Evolutionary conservation across 768 basidiomycete genomes (phyloP).

Genomic region (Calocera cornea): DNA sequence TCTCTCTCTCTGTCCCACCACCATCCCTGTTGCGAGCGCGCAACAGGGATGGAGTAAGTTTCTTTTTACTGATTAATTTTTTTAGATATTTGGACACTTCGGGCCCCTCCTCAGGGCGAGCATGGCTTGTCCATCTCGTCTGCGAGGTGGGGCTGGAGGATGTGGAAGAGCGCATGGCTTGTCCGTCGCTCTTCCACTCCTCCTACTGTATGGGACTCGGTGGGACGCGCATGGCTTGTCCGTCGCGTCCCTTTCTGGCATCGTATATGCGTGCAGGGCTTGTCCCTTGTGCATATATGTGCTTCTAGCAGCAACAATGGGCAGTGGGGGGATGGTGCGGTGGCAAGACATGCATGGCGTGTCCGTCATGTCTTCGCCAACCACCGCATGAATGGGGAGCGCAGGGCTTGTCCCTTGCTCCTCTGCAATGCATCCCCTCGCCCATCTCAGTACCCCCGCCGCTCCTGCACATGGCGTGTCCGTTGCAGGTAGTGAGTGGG

Average conservation of each 20-base stretch:
- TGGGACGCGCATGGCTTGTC: background rate
- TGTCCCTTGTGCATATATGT: background rate
- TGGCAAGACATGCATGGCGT: background rate
- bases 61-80: too few species aligned
- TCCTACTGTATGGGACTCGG: background rate
- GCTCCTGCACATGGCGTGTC: too few species aligned
- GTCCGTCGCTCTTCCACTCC: background rate
- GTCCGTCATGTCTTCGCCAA: background rate
- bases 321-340: too few species aligned
- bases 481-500: too few species aligned
- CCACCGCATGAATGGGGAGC: background rate
- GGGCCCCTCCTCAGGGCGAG: background rate
- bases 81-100: too few species aligned
- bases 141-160: background rate
- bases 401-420: background rate
- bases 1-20: background rate
- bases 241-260: background rate
- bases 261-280: background rate
- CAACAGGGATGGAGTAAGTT: too few species aligned
- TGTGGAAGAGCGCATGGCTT: background rate
- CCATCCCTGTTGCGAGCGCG: too few species aligned
- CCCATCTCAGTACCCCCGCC: background rate
- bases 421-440: background rate
- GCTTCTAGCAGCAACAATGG: background rate
- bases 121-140: background rate